phyloP scores from a whole-genome alignment of 116 monocot genomes.

The Trichopus zeylanicus region DNA sequence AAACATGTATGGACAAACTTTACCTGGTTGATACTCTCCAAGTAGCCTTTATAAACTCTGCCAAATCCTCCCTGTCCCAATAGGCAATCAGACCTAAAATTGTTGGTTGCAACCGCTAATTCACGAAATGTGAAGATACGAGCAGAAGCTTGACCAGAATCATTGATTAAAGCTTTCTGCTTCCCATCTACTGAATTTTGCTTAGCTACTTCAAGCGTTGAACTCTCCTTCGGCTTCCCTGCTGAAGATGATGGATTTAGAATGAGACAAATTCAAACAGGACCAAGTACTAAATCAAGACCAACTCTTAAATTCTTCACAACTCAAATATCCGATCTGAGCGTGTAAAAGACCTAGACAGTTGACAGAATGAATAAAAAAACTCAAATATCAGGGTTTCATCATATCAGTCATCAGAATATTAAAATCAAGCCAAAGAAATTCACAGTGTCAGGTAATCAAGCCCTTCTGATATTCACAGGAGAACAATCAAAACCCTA shows the following conservation, averaged over 20 bases:
- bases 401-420: too few species aligned
- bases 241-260: not conserved
- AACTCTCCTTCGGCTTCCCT: conserved; percentile 25
- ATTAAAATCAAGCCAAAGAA: too few species aligned
- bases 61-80: conserved; percentile 56
- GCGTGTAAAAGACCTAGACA: too few species aligned
- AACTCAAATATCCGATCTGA: not conserved
- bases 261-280: not conserved
- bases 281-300: not conserved
- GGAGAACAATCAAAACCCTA: too few species aligned
- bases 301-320: not conserved
- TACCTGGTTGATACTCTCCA: conserved; percentile 39
- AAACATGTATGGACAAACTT: too few species aligned
- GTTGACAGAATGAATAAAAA: too few species aligned
- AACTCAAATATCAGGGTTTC: too few species aligned
- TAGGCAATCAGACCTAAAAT: conserved; percentile 40
- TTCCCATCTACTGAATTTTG: conserved; percentile 6
- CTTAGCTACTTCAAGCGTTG: not conserved
- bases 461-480: too few species aligned
- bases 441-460: too few species aligned
- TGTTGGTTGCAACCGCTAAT: conserved; percentile 30
- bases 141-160: conserved; percentile 18
- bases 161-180: conserved; percentile 11
- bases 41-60: conserved; percentile 41
- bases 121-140: conserved; percentile 45